Conservation (phyloP, 2,329 filamentous ascomycete genomes). For the Aureobasidium sp. region DNA sequence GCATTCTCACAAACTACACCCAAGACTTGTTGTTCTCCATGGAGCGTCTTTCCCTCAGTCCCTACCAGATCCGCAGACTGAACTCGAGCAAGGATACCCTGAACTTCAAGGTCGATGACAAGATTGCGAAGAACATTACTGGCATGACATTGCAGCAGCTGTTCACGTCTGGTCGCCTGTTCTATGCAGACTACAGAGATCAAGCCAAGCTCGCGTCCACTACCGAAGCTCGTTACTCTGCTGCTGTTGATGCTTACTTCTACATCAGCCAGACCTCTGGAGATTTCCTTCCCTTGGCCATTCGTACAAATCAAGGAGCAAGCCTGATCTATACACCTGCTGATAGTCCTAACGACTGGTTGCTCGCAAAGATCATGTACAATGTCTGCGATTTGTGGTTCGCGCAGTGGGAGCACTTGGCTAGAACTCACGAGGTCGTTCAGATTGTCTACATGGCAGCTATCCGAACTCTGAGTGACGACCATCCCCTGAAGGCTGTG, state of each 20-base stretch:
- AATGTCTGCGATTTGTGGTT: slow-evolving; percentile 5
- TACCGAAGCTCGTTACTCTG: background rate
- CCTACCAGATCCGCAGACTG: background rate
- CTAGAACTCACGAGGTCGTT: background rate
- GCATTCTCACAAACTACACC: slow-evolving; percentile 7
- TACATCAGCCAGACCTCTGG: background rate
- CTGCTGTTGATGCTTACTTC: slow-evolving; percentile 2
- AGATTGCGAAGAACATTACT: background rate
- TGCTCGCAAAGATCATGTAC: slow-evolving; percentile 6
- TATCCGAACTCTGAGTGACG: background rate
- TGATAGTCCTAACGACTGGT: background rate
- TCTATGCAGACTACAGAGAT: slow-evolving; percentile 3
- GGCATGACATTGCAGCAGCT: slow-evolving; percentile 2
- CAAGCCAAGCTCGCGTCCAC: background rate
- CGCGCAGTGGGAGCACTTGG: slow-evolving; percentile 2
- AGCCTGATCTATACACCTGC: background rate
- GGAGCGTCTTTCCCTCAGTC: slow-evolving; percentile 3
- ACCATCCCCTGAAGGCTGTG: background rate
- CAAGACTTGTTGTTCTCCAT: slow-evolving; percentile 1
- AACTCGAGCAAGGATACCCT: background rate
- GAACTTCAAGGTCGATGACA: slow-evolving; percentile 3
- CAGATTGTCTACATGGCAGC: slow-evolving; percentile 5
- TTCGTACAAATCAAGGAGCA: background rate
- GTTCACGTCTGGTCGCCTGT: background rate
- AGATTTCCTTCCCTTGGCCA: background rate